These are phyloP conservation scores for Fusarium sarcochroum DNA, from an alignment of 2,329 filamentous ascomycete genomes.

Conservation along the genomic window DNA sequence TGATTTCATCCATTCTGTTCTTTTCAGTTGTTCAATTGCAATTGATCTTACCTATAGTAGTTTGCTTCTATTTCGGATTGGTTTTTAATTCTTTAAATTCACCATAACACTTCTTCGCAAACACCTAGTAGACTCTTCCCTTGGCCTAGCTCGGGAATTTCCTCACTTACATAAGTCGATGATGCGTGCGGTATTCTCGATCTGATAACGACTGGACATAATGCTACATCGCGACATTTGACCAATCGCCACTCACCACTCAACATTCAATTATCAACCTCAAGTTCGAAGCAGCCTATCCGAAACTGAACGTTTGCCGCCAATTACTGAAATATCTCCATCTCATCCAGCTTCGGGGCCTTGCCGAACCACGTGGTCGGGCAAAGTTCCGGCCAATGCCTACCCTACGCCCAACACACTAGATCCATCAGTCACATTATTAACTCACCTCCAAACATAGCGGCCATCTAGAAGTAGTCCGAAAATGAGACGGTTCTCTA, in stretches of 20 bases:
- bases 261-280: background rate
- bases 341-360: background rate
- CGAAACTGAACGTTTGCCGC: background rate
- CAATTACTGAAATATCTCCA: background rate
- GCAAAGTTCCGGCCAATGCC: constrained; percentile 8
- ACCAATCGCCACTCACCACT: constrained; percentile 13
- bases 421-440: constrained; percentile 5
- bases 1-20: background rate
- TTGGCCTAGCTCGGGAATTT: background rate
- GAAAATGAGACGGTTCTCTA: constrained; percentile 56
- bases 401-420: constrained; percentile 15
- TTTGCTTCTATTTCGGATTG: too few relatives aligned
- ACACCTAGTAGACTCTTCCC: too few relatives aligned
- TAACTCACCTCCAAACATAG: constrained; percentile 16
- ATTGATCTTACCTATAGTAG: too few relatives aligned
- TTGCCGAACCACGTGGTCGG: constrained; percentile 10
- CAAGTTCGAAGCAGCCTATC: too few relatives aligned
- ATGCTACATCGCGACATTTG: constrained; percentile 9
- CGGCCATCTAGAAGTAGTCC: background rate
- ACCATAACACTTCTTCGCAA: background rate
- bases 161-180: constrained; percentile 24
- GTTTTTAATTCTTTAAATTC: too few relatives aligned
- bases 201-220: constrained; percentile 34
- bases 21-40: background rate
- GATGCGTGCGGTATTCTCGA: constrained; percentile 29